These are phyloP conservation scores for Karstenula rhodostoma DNA, from an alignment of 2,329 filamentous ascomycete genomes.

Conservation along the genomic window DNA sequence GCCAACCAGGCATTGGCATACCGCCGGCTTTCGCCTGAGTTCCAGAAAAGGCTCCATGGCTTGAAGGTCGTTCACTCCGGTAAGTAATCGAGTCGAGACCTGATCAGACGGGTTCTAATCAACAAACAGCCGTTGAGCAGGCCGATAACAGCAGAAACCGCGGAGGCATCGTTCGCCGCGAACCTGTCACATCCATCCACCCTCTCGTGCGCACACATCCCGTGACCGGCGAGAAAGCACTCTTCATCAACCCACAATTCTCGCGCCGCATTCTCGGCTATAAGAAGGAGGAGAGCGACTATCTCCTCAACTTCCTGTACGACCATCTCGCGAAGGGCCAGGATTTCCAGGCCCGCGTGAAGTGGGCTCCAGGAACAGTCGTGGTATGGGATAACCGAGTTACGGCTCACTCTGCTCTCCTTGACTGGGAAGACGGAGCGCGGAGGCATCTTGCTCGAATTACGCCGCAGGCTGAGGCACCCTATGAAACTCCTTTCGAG, in stretches of 20 bases:
- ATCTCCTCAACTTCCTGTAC: constrained; percentile 77
- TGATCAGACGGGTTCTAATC: constrained; percentile 13
- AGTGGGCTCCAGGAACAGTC: constrained; percentile 81
- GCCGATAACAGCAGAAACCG: constrained; percentile 71
- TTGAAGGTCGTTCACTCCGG: constrained; percentile 83
- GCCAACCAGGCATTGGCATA: constrained; percentile 83
- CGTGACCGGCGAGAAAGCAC: constrained; percentile 79
- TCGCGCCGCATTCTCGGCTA: constrained; percentile 81
- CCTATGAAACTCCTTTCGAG: constrained; percentile 70
- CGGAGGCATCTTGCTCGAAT: constrained; percentile 81
- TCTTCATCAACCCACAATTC: constrained; percentile 86
- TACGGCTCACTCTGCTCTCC: constrained; percentile 78
- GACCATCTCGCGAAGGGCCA: constrained; percentile 76
- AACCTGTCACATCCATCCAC: constrained; percentile 77
- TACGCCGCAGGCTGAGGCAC: constrained; percentile 81
- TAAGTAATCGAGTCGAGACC: constrained; percentile 26
- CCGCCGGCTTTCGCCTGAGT: constrained; percentile 77
- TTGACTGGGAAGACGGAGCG: constrained; percentile 83
- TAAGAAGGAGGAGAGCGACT: constrained; percentile 87
- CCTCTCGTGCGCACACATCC: constrained; percentile 84
- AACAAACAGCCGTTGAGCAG: constrained; percentile 68
- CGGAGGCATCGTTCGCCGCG: constrained; percentile 76
- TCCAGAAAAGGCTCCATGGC: constrained; percentile 81
- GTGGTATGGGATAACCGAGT: constrained; percentile 89
- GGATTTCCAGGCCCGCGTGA: constrained; percentile 77